These are phyloP conservation scores for Exophiala spinifera DNA, from an alignment of 2,329 filamentous ascomycete species.

Conservation along the genomic window DNA sequence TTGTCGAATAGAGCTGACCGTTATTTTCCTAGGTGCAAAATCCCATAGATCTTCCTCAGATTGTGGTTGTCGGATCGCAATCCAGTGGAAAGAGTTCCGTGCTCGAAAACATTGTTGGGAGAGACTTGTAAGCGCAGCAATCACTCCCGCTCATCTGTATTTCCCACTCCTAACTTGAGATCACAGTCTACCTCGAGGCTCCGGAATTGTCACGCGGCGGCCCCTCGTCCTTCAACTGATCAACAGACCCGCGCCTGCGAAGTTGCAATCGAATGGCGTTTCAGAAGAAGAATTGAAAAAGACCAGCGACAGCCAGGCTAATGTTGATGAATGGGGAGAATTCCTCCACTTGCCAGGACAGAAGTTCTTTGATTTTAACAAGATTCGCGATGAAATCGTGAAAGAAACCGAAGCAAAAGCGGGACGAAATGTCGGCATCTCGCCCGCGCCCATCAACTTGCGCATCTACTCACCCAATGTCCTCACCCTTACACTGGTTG, in stretches of 20 bases:
- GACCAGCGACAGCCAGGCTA: slow-evolving; percentile 79
- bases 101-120: slow-evolving; percentile 95
- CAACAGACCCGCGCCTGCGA: slow-evolving; percentile 68
- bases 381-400: slow-evolving; percentile 96
- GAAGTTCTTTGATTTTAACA: slow-evolving; percentile 97
- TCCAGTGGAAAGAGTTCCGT: slow-evolving; percentile 99
- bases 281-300: slow-evolving; percentile 62
- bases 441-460: slow-evolving; percentile 92
- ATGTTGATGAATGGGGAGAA: slow-evolving; percentile 96
- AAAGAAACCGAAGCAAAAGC: slow-evolving; percentile 96
- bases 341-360: slow-evolving; percentile 96
- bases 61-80: slow-evolving; percentile 96
- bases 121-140: slow-evolving; percentile 79
- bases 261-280: slow-evolving; percentile 68
- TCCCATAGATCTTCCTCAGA: slow-evolving; percentile 97
- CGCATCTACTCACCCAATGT: slow-evolving; percentile 98
- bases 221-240: slow-evolving; percentile 97
- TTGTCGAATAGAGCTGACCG: slow-evolving; percentile 28
- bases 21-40: slow-evolving; percentile 75
- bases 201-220: slow-evolving; percentile 93
- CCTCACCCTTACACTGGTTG: slow-evolving; percentile 91
- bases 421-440: slow-evolving; percentile 93
- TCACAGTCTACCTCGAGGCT: slow-evolving; percentile 87
- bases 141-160: slow-evolving; percentile 18
- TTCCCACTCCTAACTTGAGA: slow-evolving; percentile 31